phyloP scores from a whole-genome alignment of 2,329 filamentous ascomycete species.

The Aspergillus clavatus region DNA sequence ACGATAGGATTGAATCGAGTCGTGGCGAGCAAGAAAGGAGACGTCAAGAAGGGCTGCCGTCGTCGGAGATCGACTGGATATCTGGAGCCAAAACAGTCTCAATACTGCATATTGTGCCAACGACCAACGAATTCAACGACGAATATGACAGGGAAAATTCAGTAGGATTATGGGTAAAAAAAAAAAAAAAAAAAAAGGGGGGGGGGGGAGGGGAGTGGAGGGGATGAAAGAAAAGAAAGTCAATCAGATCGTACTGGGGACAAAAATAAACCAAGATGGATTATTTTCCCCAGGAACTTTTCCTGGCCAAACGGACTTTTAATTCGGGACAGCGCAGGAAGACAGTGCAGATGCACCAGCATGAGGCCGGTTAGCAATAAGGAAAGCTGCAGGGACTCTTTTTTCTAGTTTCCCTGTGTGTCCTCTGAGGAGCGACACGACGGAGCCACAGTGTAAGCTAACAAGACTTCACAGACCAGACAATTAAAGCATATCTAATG shows the following conservation, averaged over 20 bases:
- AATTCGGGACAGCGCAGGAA: slow-evolving; percentile 21
- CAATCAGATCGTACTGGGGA: slow-evolving; percentile 18
- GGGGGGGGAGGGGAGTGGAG: too few species aligned
- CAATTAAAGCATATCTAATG: slow-evolving; percentile 14
- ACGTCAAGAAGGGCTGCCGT: slow-evolving; percentile 11
- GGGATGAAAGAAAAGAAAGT: slow-evolving; percentile 10
- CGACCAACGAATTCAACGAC: slow-evolving; percentile 11
- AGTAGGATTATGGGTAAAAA: slow-evolving; percentile 1
- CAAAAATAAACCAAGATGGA: slow-evolving; percentile 11
- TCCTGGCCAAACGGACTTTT: slow-evolving; percentile 22
- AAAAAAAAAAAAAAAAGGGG: background rate
- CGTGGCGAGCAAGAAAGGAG: slow-evolving; percentile 7
- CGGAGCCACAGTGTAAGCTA: slow-evolving; percentile 11
- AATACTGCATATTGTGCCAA: slow-evolving; percentile 20
- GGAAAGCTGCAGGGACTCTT: slow-evolving; percentile 33
- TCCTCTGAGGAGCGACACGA: slow-evolving; percentile 9
- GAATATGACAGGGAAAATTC: slow-evolving; percentile 15
- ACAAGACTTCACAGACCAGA: slow-evolving; percentile 12
- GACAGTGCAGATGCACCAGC: slow-evolving; percentile 14
- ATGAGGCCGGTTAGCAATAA: slow-evolving; percentile 16
- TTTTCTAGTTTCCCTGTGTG: slow-evolving; percentile 13
- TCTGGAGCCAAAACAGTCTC: slow-evolving; percentile 18
- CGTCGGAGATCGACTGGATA: slow-evolving; percentile 17
- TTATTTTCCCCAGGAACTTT: slow-evolving; percentile 14
- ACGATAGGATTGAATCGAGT: slow-evolving; percentile 12